Base-by-base conservation (phyloP, 2,329 filamentous ascomycete species). In the Xylaria sp. region DNA sequence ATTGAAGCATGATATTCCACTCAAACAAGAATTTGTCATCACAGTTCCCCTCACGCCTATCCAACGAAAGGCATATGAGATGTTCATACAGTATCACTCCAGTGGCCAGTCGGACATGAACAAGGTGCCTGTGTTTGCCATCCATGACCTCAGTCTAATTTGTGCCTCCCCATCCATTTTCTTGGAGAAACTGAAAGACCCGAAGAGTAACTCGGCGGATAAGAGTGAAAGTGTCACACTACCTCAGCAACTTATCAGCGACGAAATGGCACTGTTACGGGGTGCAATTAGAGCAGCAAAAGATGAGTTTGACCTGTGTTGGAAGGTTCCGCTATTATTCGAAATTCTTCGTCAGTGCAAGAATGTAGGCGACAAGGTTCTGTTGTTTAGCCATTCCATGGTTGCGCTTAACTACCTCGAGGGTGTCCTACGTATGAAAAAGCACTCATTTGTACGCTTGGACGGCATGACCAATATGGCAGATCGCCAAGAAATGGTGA, bases 1-100 rank as follows among this genome's bases (percentile, higher is more conserved):
- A 5, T 82, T 97, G 52, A 86, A 87, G 70, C 83, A 89, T 13
- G 88, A 90, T 48, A 82, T 97, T 52, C 92, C 92, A 2, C 82
- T 84, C 0, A 98, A 97, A 78, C 87, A 86, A 8, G 94, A 98
- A 76, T 97, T 95, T 76, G 87, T 97, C 37, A 86, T 98, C 63
- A 92, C 86, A 2, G 83, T 97, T 6, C 88, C 91, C 7, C 82
- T 96, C 12, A 93, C 92, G 0, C 74, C 82, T 0, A 57, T 92
- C 1, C 94, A 98, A 79, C 81, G 79, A 52, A 75, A 82, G 1
- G 84, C 90, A 0, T 97, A 97, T 78, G 73, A 81, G 41, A 69
- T 77, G 5, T 88, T 84, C 71, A 76, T 88, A 20, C 61, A 74
- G 10, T 69, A 73, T 58, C 44, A 73, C 48, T 7, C 71, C 37